Percentiles rank a stretch among this genome's conserved stretches.
Conservation (phyloP, 2,329 filamentous ascomycete genomes). For the Paraconiothyrium sp. region DNA sequence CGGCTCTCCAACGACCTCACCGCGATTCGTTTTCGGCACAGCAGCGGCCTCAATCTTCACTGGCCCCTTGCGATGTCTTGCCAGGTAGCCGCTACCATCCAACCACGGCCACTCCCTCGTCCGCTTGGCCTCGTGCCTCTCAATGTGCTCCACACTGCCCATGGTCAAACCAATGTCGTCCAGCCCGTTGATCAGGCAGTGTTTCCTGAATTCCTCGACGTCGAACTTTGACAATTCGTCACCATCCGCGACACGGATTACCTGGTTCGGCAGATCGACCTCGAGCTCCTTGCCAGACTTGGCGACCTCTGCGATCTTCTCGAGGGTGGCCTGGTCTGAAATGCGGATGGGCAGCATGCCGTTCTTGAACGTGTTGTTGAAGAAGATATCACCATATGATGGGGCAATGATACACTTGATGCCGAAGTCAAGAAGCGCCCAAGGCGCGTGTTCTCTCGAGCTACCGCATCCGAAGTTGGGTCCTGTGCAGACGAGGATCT, state of each 20-base stretch:
- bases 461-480: slow-evolving; percentile 95
- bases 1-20: slow-evolving; percentile 83
- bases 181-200: slow-evolving; percentile 91
- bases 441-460: slow-evolving; percentile 93
- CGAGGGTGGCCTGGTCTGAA: slow-evolving; percentile 70
- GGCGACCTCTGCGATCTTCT: slow-evolving; percentile 79
- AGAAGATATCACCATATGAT: slow-evolving; percentile 92
- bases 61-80: slow-evolving; percentile 63
- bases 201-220: slow-evolving; percentile 91
- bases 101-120: slow-evolving; percentile 87
- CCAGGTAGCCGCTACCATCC: slow-evolving; percentile 84
- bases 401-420: slow-evolving; percentile 94
- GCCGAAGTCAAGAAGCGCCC: slow-evolving; percentile 95
- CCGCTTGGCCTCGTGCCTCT: slow-evolving; percentile 80
- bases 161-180: slow-evolving; percentile 97
- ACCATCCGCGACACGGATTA: slow-evolving; percentile 79
- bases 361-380: slow-evolving; percentile 99
- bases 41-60: slow-evolving; percentile 72
- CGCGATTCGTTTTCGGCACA: slow-evolving; percentile 88
- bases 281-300: slow-evolving; percentile 84
- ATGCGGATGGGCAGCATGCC: slow-evolving; percentile 93
- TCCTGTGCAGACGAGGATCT: slow-evolving; percentile 91
- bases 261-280: slow-evolving; percentile 86
- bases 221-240: slow-evolving; percentile 81
- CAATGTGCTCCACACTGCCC: slow-evolving; percentile 90